Base-by-base conservation (phyloP, 352 stramenopile species). In the Pythium aphanidermatum region DNA sequence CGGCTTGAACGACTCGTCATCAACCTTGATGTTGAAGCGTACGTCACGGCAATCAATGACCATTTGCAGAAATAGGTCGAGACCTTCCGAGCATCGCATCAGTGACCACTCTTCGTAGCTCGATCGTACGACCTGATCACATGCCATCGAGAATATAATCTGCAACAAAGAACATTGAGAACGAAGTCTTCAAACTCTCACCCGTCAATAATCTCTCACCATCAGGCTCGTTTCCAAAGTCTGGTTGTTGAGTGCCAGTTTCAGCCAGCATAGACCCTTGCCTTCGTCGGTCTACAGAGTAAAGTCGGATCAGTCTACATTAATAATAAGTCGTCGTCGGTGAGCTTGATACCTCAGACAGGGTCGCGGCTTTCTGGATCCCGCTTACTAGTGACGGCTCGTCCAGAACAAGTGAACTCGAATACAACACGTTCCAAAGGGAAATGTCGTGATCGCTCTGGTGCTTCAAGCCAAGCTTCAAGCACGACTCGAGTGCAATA, bases 81-180 rank as follows among this genome's bases (percentile, higher is more conserved):
- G 55, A 12, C 74, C 74, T 65, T 92, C 78, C 3, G 60, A 71
- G 45, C 72, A 89, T 4, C 81, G 75, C 57, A 89, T 66, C 1
- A 92, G 51, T n/a, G 81, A 72, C 70, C 71, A 83, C n/a, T 92
- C 75, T 19, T 92, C 77, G 45, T 90, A 92, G 37, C 68, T 90
- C 11, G 75, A 63, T 17, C 65, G 68, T 24, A 89, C 76, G 34
- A 92, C 59, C 50, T 84, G 60, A 42, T 90, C 80, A 26, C 77
- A 90, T 1, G 68, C 49, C 56, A 82, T 72, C 0, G 77, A 90
- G 31, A 84, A 86, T 20, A 90, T 83, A 45, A 86, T 83, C 75
- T 89, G 49, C 24, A 31, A 12, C 19, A 23, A 37, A 35, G 23
- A 14, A 3, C n/a, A 48, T 12, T 20, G 12, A 20, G 11, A 12